Base-by-base conservation (phyloP, 257 asterid genomes). In the Handroanthus guayacan region DNA sequence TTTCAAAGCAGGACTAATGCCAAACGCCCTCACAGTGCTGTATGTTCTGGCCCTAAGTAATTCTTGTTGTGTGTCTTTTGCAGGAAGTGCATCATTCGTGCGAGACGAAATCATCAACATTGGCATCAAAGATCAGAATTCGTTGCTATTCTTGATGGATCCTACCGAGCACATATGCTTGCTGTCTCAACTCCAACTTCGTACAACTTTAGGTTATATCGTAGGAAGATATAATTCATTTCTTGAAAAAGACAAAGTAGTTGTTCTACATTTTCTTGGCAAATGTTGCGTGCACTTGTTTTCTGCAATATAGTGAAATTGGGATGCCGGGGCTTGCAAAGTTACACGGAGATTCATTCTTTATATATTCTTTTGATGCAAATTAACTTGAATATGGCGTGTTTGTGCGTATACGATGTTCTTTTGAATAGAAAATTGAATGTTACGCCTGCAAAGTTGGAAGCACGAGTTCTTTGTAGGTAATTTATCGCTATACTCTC, bases 21-120 rank as follows among this genome's bases (percentile, higher is more conserved):
- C 6, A n/a, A 18, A 47, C 69, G 25, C 80, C 55, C 16, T 25
- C 31, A 25, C 31, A 51, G 17, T 3, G 50, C 50, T 62, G 11
- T 4, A 13, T 62, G 34, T 14, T 25, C 31, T 2, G 48, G 54
- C 74, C 51, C 6, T 17, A 56, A 34, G n/a, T 12, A 69, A 39
- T 12, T 36, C 0, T 64, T 20, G n/a, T 75, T 52, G 3, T 13
- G 9, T 38, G 36, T 67, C 62, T 14, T 78, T 69, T 80, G 75
- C 86, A 78, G 86, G 51, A 61, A 67, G 63, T 3, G 13, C 36
- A 63, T 45, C 18, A 34, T 47, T 47, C 36, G 34, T 43, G 31
- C 16, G 6, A 41, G 41, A 38, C 51, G 4, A 68, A 39, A 65
- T 57, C 62, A 48, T 75, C 34, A 17, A 47, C 62, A 52, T 52